Evolutionary conservation across 768 basidiomycete species (phyloP), one percentile per base, ranked within the genome.

Genomic region (Trametes punicea): DNA sequence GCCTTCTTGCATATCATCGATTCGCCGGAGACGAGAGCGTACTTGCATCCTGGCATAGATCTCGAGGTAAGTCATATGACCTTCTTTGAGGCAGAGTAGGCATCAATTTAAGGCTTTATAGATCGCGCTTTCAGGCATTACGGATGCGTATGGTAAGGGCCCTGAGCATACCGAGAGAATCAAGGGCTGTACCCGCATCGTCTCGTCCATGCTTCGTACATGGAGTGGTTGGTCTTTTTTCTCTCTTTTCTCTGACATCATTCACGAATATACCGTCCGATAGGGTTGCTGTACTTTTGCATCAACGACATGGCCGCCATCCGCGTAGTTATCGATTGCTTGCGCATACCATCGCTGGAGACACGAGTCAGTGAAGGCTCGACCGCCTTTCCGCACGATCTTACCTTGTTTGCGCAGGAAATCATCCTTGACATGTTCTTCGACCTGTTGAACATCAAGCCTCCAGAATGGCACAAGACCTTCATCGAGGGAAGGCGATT

Each of bases 361-460:
- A 87, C 90, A 45, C 77, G 94, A 68, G 95, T 94, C 68, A 60
- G 84, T 61, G 2, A 18, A n/a, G n/a, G 41, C 41, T 44, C 16
- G 33, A 25, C 27, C 6, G 15, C 2, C 8, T 16, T 50, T 40
- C 15, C 18, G 16, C 51, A 48, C 10, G 13, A 36, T 39, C 46
- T 59, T 9, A 55, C 27, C 6, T 15, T 5, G 18, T 56, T 2
- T 21, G 41, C 66, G 16, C 63, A 97, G 95, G 96, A 98, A 75
- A 83, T 93, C 27, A 77, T 98, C 31, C 75, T 98, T 49, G 93
- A 98, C 63, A 88, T 97, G 82, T 89, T 98, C 64, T 98, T 98
- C 64, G 90, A 92, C 58, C 77, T 95, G 16, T 74, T 99, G 18
- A 91, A 93, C 53, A 95, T 98, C 71, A 91, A 91, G 69, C 81